Conservation (phyloP, 257 asterid species). For the Lycium barbarum region DNA sequence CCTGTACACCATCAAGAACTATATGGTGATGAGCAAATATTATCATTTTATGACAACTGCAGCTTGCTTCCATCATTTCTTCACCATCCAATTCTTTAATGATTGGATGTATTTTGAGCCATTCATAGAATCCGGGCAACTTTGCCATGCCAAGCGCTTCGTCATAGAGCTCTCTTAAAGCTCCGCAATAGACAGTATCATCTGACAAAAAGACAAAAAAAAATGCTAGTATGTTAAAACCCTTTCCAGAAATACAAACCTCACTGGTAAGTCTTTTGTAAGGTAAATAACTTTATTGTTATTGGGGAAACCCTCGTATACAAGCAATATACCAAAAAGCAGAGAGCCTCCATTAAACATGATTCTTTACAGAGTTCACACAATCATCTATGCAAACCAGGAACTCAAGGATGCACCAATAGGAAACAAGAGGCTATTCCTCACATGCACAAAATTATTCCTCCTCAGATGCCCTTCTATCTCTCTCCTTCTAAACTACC, state of each 20-base stretch:
- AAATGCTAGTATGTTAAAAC: slow-evolving; percentile 20
- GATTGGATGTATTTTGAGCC: slow-evolving; percentile 94
- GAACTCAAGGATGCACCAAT: slow-evolving; percentile 8
- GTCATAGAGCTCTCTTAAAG: slow-evolving; percentile 62
- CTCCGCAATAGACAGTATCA: slow-evolving; percentile 46
- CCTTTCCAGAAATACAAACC: slow-evolving; percentile 29
- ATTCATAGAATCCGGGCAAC: slow-evolving; percentile 86
- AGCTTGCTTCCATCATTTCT: slow-evolving; percentile 56
- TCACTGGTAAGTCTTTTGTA: background rate
- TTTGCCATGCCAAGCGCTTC: slow-evolving; percentile 88
- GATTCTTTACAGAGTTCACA: background rate
- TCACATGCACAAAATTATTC: background rate
- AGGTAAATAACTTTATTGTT: slow-evolving; percentile 10
- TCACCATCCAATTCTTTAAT: slow-evolving; percentile 65
- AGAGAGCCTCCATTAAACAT: background rate
- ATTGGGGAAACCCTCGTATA: background rate
- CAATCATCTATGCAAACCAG: background rate
- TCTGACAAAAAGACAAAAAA: slow-evolving; percentile 51
- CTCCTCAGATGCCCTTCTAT: background rate
- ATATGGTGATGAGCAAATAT: slow-evolving; percentile 95
- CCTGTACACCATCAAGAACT: slow-evolving; percentile 97
- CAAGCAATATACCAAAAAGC: background rate
- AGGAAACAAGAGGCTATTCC: slow-evolving; percentile 21
- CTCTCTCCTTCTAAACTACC: background rate
- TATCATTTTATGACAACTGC: slow-evolving; percentile 86